Evolutionary conservation across 352 stramenopile genomes (phyloP), one percentile per base, ranked within the genome.

Genomic region (Phytophthora macrochlamydospora): DNA sequence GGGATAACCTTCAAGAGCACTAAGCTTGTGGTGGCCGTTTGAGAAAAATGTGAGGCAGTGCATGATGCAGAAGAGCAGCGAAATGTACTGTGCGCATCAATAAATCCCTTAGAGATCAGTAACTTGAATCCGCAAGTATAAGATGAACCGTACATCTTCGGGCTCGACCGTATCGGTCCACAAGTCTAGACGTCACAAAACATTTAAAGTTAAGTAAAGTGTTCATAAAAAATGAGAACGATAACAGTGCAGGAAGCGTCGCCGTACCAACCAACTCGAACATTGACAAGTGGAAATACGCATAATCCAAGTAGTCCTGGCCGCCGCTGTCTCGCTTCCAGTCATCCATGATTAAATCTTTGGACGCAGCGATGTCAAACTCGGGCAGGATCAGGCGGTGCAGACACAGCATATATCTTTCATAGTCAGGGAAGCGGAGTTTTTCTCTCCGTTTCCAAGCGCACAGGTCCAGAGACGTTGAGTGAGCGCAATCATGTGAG

Each of bases 281-380:
- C 79, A 94, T 91, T 12, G 86, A 93, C 37, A 91, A 73, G 56
- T 94, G 86, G 53, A 94, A 93, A 38, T 79, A 91, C 4, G 75
- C 58, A 56, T 90, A 94, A 50, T 90, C 72, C 46, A 94, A 68
- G 31, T 74, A 53, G 31, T 88, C 69, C 6, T 79, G 63, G 4
- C 79, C 76, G 7, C 75, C 70, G 3, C 72, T 82, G 12, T 93
- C 86, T 45, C 86, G 81, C 13, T 69, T 62, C 84, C 84, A 94
- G 71, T 92, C 86, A 37, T 91, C 83, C 51, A 71, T 61, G 52
- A 94, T 87, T 3, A 92, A 50, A 18, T 81, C 63, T 40, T 81
- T 88, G 1, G 86, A 94, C 28, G 78, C 76, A 3, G 28, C 58
- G 13, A 91, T n/a, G 30, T 93, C 76, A 44, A 94, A 93, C 33